phyloP scores from a whole-genome alignment of 169 alveolate species.

The Plasmodium fragile region DNA sequence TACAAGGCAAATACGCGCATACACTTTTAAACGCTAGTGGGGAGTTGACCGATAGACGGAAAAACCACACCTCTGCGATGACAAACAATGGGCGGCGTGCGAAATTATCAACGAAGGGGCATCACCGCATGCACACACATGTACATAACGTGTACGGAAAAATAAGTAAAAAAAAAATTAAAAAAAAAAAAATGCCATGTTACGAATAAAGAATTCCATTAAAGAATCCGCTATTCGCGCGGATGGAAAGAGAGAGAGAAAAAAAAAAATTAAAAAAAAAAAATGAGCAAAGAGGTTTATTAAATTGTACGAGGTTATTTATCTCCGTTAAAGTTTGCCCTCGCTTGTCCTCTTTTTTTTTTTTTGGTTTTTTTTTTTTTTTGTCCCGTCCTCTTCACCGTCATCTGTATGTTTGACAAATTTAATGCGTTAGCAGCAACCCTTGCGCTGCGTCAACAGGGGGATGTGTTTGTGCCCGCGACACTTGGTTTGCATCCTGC shows the following conservation, averaged over 20 bases:
- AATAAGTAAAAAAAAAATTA: too few relatives aligned
- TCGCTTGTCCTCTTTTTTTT: background rate
- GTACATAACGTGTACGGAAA: background rate
- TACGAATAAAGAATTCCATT: background rate
- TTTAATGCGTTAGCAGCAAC: background rate
- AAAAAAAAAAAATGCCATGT: background rate
- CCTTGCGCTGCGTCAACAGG: background rate
- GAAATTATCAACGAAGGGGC: background rate
- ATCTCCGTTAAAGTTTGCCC: background rate
- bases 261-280: too few relatives aligned
- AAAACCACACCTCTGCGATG: background rate
- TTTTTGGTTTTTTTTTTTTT: constrained; percentile 14
- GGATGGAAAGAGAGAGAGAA: background rate
- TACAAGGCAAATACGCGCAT: background rate
- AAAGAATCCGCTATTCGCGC: background rate
- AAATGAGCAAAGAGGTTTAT: background rate
- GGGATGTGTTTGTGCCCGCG: background rate
- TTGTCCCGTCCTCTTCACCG: background rate
- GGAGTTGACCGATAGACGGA: background rate
- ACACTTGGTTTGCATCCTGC: background rate
- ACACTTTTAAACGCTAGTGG: background rate
- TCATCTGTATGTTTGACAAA: background rate
- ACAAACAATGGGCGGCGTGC: background rate
- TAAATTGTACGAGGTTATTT: background rate
- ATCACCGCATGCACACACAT: background rate